Percentiles rank a stretch among this genome's conserved stretches.
Evolutionary conservation across 2,329 filamentous ascomycete genomes (phyloP).

Genomic region (Camptophora hylomeconis): DNA sequence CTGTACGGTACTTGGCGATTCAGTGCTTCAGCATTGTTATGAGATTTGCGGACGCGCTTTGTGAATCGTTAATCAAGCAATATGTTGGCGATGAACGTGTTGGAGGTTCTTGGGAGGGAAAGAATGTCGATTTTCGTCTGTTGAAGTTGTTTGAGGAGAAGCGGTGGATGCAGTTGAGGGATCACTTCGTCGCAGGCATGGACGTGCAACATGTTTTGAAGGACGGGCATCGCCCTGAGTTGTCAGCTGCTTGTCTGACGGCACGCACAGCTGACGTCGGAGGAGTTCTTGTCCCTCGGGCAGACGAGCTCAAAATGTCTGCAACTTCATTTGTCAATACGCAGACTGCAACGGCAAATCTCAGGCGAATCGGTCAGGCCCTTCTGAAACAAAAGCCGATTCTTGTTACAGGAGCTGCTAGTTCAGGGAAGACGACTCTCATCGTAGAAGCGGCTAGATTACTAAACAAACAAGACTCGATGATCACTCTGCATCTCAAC

Average conservation of each 20-base stretch:
- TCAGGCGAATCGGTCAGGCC: conserved; percentile 53
- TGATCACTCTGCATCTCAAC: conserved; percentile 92
- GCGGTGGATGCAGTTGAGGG: conserved; percentile 28
- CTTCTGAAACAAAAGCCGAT: conserved; percentile 59
- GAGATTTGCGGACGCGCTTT: conserved; percentile 64
- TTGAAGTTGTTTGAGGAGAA: conserved; percentile 51
- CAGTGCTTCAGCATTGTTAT: conserved; percentile 69
- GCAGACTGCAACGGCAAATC: conserved; percentile 57
- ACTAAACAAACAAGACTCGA: conserved; percentile 63
- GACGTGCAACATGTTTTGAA: conserved; percentile 17
- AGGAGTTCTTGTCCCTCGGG: conserved; percentile 52
- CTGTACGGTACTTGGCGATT: conserved; percentile 68
- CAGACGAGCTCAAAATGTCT: conserved; percentile 35
- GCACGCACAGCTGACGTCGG: conserved; percentile 57
- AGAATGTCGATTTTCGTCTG: conserved; percentile 65
- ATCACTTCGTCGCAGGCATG: conserved; percentile 28
- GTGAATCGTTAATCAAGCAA: conserved; percentile 55
- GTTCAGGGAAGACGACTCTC: conserved; percentile 80
- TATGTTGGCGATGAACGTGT: conserved; percentile 53
- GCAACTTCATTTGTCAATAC: conserved; percentile 53
- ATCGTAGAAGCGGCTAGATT: conserved; percentile 70
- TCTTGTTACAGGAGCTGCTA: conserved; percentile 68
- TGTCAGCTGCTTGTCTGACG: conserved; percentile 49
- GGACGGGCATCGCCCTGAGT: conserved; percentile 17
- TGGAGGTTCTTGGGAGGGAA: conserved; percentile 61